Conservation (phyloP, 1,139 yeast species). For the Lodderomyces margitis region DNA sequence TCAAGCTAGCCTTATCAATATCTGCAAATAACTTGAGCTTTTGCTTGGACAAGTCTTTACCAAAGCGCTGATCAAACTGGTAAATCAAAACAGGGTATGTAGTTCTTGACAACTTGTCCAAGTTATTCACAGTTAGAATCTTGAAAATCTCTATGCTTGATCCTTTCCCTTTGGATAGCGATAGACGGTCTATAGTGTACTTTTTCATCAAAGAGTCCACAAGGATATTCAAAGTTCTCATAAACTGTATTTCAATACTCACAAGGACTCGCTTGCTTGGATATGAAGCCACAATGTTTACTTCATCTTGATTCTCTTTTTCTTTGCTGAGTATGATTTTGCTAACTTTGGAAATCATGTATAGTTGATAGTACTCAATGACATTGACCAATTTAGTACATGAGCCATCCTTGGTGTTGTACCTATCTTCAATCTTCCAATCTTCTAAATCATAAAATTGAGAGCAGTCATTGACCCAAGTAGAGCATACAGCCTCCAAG, state of each 20-base stretch:
- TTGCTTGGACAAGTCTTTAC: conserved; percentile 37
- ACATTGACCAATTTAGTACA: conserved; percentile 37
- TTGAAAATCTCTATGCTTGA: conserved; percentile 33
- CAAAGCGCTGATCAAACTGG: conserved; percentile 36
- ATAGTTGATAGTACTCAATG: conserved; percentile 38
- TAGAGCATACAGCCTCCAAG: conserved; percentile 44
- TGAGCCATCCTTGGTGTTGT: conserved; percentile 16
- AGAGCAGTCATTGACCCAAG: conserved; percentile 49
- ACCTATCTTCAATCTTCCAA: conserved; percentile 33
- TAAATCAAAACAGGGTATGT: conserved; percentile 35
- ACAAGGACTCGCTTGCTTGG: conserved; percentile 45
- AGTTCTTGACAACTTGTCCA: conserved; percentile 34
- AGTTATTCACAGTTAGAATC: conserved; percentile 46
- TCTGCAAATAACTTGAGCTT: conserved; percentile 43
- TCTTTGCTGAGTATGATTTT: conserved; percentile 20
- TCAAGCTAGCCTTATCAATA: conserved; percentile 42
- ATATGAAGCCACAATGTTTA: conserved; percentile 32
- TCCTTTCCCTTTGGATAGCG: conserved; percentile 8
- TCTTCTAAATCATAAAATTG: conserved; percentile 46
- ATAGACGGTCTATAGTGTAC: conserved; percentile 34
- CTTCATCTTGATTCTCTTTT: conserved; percentile 18
- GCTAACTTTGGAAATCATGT: conserved; percentile 31
- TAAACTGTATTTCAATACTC: conserved; percentile 47
- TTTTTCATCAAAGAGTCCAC: conserved; percentile 46
- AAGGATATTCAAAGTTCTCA: conserved; percentile 44